Evolutionary conservation across 306 rosid genomes (phyloP).

Genomic region (Malus sylvestris): DNA sequence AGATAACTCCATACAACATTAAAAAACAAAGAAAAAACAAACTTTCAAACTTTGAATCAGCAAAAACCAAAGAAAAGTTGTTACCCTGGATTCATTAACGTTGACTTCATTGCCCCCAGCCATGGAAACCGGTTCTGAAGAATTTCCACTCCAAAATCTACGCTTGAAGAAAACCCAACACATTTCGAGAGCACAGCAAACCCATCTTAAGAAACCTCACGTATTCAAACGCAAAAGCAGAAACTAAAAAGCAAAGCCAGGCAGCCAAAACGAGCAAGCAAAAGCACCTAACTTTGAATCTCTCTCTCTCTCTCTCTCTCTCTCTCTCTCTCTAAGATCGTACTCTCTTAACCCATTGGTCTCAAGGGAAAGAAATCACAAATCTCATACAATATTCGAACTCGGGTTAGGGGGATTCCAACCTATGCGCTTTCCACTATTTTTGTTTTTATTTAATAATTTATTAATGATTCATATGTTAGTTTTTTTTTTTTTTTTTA

Average conservation of each 20-base stretch:
- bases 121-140: constrained; percentile 29
- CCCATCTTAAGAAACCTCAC: constrained; percentile 6
- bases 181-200: not conserved
- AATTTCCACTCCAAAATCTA: not conserved
- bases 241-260: not conserved
- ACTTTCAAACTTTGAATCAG: not conserved
- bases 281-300: not conserved
- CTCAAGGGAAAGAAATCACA: constrained; percentile 13
- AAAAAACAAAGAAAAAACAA: not conserved
- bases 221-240: not conserved
- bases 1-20: not conserved
- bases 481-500: too few species aligned
- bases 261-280: not conserved
- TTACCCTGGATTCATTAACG: constrained; percentile 66
- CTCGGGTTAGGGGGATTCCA: too few species aligned
- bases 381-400: not conserved
- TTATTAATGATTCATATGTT: too few species aligned
- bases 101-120: constrained; percentile 62
- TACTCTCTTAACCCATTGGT: constrained; percentile 7
- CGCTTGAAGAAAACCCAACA: constrained; percentile 2
- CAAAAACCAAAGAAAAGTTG: not conserved
- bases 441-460: too few species aligned
- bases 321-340: constrained; percentile 4
- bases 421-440: too few species aligned
- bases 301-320: not conserved